Evolutionary conservation across 805 yeast species (phyloP), one percentile per base, ranked within the genome.

Genomic region (Candida rishiriensis): DNA sequence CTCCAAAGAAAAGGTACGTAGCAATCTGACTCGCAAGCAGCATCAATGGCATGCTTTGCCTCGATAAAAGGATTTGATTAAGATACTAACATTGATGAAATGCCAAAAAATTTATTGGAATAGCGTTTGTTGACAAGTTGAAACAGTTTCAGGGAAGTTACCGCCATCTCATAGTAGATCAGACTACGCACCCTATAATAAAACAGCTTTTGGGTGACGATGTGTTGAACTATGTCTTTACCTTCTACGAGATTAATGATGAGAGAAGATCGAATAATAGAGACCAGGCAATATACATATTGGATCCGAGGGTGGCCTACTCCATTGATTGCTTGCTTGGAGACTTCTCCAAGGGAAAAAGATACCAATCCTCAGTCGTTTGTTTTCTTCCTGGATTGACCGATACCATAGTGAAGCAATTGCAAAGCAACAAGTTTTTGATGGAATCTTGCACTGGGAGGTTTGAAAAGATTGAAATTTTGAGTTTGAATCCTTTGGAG

Each of bases 311-410:
- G 5, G 65, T 80, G 5, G 64, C 68, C 31, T 88, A 77, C 65
- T 78, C 83, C 33, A 66, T 88, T 46, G 83, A 82, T 45, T 90
- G 98, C 64, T 72, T 93, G 16, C 64, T 79, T 39, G 81, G 90
- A 0, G 99, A 93, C 63, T 85, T 75, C 51, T 63, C 75, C 10
- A 68, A 71, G 16, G 85, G 91, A 1, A 69, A 76, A n/a, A 75
- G 95, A 44, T 93, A 90, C 65, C 79, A 79, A 43, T 75, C 72
- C 35, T 90, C 90, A 1, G 83, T 85, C 60, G 73, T 88, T 6
- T 74, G 85, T 47, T 81, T 91, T 54, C 65, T 86, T 11, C 90
- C 95, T 0, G 83, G 83, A 1, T 55, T 74, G 29, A 64, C 66
- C 1, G 44, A 44, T 16, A 28, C 44, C 2, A 34, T 33, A 17